A percentile compares a stretch with the other conserved stretches of the same genome.
Evolutionary conservation across 2,329 filamentous ascomycete genomes (phyloP).

Genomic region (Aspergillus ochraceus): DNA sequence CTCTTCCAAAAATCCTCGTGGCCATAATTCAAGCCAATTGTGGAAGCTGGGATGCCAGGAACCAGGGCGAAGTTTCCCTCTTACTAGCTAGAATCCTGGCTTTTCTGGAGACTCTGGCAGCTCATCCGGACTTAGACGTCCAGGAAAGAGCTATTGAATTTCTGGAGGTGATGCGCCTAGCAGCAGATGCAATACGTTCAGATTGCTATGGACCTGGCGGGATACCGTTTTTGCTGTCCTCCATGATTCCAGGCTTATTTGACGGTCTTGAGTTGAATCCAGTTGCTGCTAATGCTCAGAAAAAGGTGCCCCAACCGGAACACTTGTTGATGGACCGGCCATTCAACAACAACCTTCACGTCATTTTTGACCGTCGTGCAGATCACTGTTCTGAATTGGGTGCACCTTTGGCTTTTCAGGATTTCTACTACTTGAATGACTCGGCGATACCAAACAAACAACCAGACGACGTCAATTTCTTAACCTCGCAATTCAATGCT

Average conservation of each 20-base stretch:
- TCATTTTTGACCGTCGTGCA: slow-evolving; percentile 62
- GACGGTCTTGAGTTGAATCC: slow-evolving; percentile 86
- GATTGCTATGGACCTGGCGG: slow-evolving; percentile 46
- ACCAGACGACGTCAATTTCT: slow-evolving; percentile 17
- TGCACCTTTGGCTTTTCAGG: slow-evolving; percentile 46
- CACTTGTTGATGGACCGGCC: slow-evolving; percentile 76
- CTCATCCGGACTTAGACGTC: slow-evolving; percentile 86
- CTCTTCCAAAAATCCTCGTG: slow-evolving; percentile 81
- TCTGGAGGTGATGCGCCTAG: slow-evolving; percentile 82
- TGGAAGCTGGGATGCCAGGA: slow-evolving; percentile 68
- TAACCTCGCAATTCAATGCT: slow-evolving; percentile 22
- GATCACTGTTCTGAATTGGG: slow-evolving; percentile 46
- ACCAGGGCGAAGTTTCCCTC: slow-evolving; percentile 73
- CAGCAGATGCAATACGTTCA: slow-evolving; percentile 67
- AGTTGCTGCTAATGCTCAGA: slow-evolving; percentile 77
- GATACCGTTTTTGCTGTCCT: slow-evolving; percentile 79
- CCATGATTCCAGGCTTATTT: slow-evolving; percentile 87
- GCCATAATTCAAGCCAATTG: slow-evolving; percentile 63
- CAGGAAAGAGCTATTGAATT: slow-evolving; percentile 95
- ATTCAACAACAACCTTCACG: slow-evolving; percentile 73
- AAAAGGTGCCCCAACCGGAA: slow-evolving; percentile 77
- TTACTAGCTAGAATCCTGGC: slow-evolving; percentile 80
- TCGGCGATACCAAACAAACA: slow-evolving; percentile 19
- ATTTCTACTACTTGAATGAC: slow-evolving; percentile 43
- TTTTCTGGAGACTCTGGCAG: slow-evolving; percentile 73